Percentiles rank a stretch among this genome's conserved stretches.
phyloP scores from a whole-genome alignment of 164 flowering plant genomes.

The Buxus sempervirens region DNA sequence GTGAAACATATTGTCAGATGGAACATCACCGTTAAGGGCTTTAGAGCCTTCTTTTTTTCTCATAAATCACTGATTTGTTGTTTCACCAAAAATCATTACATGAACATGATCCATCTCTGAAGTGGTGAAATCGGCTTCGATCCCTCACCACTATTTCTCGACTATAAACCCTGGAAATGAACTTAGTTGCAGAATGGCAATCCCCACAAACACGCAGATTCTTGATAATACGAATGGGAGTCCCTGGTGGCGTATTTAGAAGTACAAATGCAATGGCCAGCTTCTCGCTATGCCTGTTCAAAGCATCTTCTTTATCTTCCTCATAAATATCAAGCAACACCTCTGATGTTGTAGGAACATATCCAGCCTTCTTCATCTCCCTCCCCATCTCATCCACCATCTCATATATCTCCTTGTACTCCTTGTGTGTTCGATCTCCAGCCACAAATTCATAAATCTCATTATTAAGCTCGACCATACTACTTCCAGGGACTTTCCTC shows the following conservation, averaged over 20 bases:
- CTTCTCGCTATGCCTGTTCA: constrained; percentile 46
- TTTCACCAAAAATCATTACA: constrained; percentile 45
- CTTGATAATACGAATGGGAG: constrained; percentile 39
- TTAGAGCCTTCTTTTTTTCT: too few relatives aligned
- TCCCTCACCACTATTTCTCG: constrained; percentile 42
- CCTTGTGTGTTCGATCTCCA: constrained; percentile 40
- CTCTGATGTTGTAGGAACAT: constrained; percentile 34
- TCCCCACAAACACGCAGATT: constrained; percentile 48
- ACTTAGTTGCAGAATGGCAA: constrained; percentile 44
- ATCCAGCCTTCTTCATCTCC: constrained; percentile 39
- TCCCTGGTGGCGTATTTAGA: constrained; percentile 35
- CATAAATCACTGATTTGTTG: background rate
- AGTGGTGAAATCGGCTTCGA: constrained; percentile 45
- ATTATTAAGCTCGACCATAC: constrained; percentile 39
- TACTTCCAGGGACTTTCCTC: constrained; percentile 49
- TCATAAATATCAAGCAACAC: constrained; percentile 42
- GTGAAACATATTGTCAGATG: too few relatives aligned
- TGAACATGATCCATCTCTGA: constrained; percentile 41
- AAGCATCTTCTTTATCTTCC: constrained; percentile 47
- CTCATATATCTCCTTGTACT: constrained; percentile 33
- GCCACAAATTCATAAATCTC: constrained; percentile 44
- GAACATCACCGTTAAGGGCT: too few relatives aligned
- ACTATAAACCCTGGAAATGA: constrained; percentile 36
- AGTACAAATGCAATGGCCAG: constrained; percentile 51
- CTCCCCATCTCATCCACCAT: constrained; percentile 48